phyloP scores from a whole-genome alignment of 1,284 basidiomycete genomes.

The Puccinia polysora region DNA sequence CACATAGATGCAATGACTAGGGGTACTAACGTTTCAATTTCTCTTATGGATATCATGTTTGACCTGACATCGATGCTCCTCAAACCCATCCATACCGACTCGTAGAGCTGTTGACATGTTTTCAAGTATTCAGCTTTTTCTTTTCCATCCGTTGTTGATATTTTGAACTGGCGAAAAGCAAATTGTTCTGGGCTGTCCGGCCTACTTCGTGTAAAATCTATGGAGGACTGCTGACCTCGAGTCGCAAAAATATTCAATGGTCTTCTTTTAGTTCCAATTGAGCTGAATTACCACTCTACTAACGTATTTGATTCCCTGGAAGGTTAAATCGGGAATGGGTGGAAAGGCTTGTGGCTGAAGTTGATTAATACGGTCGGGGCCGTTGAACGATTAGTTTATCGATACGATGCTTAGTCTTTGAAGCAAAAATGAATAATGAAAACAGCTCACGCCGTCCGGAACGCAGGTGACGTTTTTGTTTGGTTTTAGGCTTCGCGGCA shows the following conservation, averaged over 20 bases:
- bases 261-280: not conserved
- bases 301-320: constrained; percentile 21
- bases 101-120: constrained; percentile 3
- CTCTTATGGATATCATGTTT: constrained; percentile 7
- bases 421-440: not conserved
- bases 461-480: constrained; percentile 8
- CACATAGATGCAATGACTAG: no score
- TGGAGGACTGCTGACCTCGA: constrained; percentile 7
- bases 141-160: not conserved
- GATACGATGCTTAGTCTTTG: not conserved
- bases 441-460: constrained; percentile 3
- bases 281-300: not conserved
- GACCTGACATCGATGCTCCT: not conserved
- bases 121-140: constrained; percentile 7
- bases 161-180: not conserved
- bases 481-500: not conserved
- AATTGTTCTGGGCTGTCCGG: not conserved
- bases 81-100: constrained; percentile 18
- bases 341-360: constrained; percentile 1
- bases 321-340: constrained; percentile 3
- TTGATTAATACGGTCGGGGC: no score
- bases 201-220: not conserved
- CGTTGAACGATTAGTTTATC: no score
- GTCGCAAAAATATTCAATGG: not conserved
- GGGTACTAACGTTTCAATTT: constrained; percentile 9